These are phyloP conservation scores for Sergeia podlipaevii DNA, from an alignment of 208 protist species.

Conservation along the genomic window DNA sequence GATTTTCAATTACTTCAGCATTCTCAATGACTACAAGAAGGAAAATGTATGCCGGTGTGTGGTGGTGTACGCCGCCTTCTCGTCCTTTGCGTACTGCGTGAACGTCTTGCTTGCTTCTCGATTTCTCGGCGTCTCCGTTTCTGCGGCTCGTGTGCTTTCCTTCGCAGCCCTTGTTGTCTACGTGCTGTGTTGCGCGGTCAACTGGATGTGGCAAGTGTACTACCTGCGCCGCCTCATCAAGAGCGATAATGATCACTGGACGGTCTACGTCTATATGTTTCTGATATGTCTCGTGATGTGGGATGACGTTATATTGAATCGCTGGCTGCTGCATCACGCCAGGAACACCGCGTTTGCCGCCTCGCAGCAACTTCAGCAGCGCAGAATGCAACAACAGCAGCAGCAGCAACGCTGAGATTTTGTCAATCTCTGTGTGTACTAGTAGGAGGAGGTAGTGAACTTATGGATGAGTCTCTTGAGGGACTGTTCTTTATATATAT, in stretches of 20 bases:
- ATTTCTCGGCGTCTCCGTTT: constrained; percentile 71
- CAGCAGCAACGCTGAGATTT: no score
- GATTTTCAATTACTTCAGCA: constrained; percentile 89
- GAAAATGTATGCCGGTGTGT: constrained; percentile 88
- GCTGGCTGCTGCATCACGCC: constrained; percentile 74
- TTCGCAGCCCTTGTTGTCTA: constrained; percentile 80
- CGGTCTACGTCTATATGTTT: constrained; percentile 80
- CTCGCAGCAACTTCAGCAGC: constrained; percentile 34
- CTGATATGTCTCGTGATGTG: constrained; percentile 85
- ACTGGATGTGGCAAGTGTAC: constrained; percentile 91
- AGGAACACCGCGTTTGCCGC: constrained; percentile 63
- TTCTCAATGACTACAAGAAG: constrained; percentile 84
- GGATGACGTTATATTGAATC: constrained; percentile 75
- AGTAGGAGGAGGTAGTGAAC: constrained; percentile 21
- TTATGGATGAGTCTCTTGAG: constrained; percentile 20
- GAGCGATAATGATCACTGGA: constrained; percentile 61
- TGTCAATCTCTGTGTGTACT: constrained; percentile 9
- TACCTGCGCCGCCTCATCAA: constrained; percentile 76
- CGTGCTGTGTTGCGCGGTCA: constrained; percentile 74
- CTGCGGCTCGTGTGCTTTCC: constrained; percentile 66
- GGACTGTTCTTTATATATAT: no score
- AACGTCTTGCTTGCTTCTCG: constrained; percentile 90
- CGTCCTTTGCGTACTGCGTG: constrained; percentile 89
- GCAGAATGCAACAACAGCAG: constrained; percentile 4
- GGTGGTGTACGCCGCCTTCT: constrained; percentile 92